These are phyloP conservation scores for Trichoderma oligosporum DNA, from an alignment of 2,329 filamentous ascomycete species.

Conservation along the genomic window DNA sequence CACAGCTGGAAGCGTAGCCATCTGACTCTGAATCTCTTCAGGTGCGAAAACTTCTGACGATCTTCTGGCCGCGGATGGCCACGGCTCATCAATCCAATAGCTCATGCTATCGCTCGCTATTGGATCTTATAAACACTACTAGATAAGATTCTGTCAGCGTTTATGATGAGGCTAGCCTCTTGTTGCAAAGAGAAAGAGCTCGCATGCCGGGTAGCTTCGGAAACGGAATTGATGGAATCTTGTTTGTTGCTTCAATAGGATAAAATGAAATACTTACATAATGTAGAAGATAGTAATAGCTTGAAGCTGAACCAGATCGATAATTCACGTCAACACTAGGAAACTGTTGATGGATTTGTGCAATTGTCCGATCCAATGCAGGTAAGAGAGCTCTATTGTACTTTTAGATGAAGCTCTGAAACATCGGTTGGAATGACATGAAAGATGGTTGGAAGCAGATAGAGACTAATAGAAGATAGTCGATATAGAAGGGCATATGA, in stretches of 20 bases:
- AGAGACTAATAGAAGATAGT: neutral
- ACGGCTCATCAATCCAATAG: neutral
- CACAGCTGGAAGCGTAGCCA: too few species aligned
- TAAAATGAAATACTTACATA: too few species aligned
- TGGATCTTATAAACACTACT: too few species aligned
- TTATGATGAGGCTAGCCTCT: neutral
- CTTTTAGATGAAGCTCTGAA: neutral
- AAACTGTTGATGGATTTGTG: neutral
- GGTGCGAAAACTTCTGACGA: neutral
- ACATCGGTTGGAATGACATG: neutral
- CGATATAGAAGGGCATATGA: too few species aligned
- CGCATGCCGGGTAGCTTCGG: too few species aligned
- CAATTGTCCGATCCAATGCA: neutral
- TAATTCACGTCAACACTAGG: too few species aligned
- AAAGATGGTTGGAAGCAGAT: too few species aligned
- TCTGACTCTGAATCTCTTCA: neutral
- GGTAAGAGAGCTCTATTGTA: neutral
- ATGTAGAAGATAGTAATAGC: too few species aligned
- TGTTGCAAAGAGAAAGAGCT: too few species aligned
- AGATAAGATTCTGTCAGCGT: neutral
- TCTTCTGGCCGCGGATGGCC: neutral
- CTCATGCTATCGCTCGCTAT: neutral
- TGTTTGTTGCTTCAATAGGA: too few species aligned
- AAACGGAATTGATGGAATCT: too few species aligned
- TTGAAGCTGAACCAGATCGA: too few species aligned